Conservation (phyloP, 1,139 yeast species). For the Taiozyma sp. region DNA sequence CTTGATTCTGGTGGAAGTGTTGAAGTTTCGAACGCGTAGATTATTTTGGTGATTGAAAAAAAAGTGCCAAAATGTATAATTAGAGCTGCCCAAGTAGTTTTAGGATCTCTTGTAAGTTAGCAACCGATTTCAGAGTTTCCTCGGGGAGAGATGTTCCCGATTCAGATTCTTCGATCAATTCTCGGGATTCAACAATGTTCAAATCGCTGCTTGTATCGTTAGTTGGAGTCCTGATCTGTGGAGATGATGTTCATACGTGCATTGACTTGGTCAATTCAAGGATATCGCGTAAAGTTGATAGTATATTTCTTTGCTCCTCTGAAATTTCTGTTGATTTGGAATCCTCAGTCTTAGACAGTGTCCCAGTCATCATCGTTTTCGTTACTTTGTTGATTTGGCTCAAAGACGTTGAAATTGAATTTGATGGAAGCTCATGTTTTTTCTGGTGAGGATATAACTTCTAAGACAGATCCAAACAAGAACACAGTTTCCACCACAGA, state of each 20-base stretch:
- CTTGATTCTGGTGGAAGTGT: not conserved
- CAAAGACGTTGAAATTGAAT: not conserved
- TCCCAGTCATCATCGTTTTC: not conserved
- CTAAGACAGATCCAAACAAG: not conserved
- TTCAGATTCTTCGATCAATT: constrained; percentile 2
- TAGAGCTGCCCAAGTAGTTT: constrained; percentile 3
- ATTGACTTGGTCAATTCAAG: constrained; percentile 7
- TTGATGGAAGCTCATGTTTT: too few species aligned
- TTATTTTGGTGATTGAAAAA: not conserved
- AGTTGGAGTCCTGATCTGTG: not conserved
- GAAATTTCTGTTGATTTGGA: not conserved
- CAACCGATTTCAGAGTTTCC: constrained; percentile 2
- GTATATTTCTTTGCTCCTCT: not conserved
- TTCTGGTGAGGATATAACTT: too few species aligned
- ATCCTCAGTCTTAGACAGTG: not conserved
- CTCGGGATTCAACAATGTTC: constrained; percentile 4
- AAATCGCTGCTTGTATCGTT: constrained; percentile 5
- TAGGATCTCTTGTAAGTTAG: constrained; percentile 3
- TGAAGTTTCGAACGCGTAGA: constrained; percentile 1
- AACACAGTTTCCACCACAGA: too few species aligned
- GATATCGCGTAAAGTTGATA: constrained; percentile 4
- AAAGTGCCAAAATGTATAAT: not conserved
- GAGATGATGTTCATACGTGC: constrained; percentile 7
- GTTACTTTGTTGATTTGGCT: too few species aligned
- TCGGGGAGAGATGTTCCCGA: not conserved